phyloP scores from a whole-genome alignment of 805 yeast species.

The Nakazawaea peltata region DNA sequence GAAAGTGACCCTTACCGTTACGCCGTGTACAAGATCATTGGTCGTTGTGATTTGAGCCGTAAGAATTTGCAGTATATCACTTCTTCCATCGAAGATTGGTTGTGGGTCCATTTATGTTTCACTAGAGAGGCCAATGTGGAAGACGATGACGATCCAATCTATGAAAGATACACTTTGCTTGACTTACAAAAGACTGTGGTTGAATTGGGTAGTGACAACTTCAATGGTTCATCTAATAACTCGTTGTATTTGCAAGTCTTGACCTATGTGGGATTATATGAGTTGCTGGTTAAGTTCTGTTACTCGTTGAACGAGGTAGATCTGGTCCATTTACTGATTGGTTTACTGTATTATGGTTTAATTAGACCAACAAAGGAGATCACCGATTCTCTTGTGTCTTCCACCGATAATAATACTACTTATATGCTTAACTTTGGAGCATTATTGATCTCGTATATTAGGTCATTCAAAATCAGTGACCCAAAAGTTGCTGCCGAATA shows the following conservation, averaged over 20 bases:
- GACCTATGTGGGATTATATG: slow-evolving; percentile 72
- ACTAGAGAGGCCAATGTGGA: slow-evolving; percentile 43
- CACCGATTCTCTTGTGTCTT: slow-evolving; percentile 26
- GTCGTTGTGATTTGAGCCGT: slow-evolving; percentile 75
- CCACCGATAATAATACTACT: slow-evolving; percentile 17
- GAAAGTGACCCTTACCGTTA: slow-evolving; percentile 84
- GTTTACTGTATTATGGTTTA: slow-evolving; percentile 65
- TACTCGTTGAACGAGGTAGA: slow-evolving; percentile 66
- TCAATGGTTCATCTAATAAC: slow-evolving; percentile 56
- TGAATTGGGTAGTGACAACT: slow-evolving; percentile 65
- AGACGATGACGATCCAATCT: slow-evolving; percentile 38
- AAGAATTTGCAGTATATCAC: slow-evolving; percentile 61
- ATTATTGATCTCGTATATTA: slow-evolving; percentile 70
- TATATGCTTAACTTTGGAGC: slow-evolving; percentile 41
- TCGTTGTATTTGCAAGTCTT: slow-evolving; percentile 70
- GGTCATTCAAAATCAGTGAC: slow-evolving; percentile 76
- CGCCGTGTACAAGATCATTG: slow-evolving; percentile 85
- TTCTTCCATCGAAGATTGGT: slow-evolving; percentile 87
- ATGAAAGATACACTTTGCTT: slow-evolving; percentile 61
- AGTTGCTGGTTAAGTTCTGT: slow-evolving; percentile 63
- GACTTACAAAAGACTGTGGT: slow-evolving; percentile 70
- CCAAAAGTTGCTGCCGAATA: slow-evolving; percentile 93
- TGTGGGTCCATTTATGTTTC: slow-evolving; percentile 85
- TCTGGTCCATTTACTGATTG: slow-evolving; percentile 84
- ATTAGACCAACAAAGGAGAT: slow-evolving; percentile 37